Conservation (phyloP, 495 filamentous ascomycete genomes). For the Endocarpon pusillum region DNA sequence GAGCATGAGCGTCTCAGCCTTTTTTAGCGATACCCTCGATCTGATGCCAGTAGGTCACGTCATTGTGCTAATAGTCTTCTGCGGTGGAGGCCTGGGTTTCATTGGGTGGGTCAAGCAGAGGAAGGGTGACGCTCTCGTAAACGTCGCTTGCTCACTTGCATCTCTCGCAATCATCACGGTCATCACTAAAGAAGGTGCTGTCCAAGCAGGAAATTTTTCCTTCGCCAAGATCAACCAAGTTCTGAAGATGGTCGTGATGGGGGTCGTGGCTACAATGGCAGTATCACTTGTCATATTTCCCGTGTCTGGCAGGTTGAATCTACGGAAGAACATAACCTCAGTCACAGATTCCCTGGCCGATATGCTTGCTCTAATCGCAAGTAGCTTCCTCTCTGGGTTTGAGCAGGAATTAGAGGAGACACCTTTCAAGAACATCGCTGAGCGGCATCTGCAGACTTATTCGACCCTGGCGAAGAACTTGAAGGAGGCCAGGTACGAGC, state of each 20-base stretch:
- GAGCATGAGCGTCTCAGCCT: conserved; percentile 71
- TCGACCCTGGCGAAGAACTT: conserved; percentile 61
- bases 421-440: conserved; percentile 46
- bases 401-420: conserved; percentile 54
- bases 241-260: conserved; percentile 81
- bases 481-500: conserved; percentile 77
- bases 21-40: conserved; percentile 48
- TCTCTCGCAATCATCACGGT: conserved; percentile 86
- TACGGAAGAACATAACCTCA: conserved; percentile 59
- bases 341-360: conserved; percentile 61
- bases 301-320: conserved; percentile 55
- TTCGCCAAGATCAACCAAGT: conserved; percentile 74
- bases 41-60: conserved; percentile 57
- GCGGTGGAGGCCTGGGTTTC: conserved; percentile 75
- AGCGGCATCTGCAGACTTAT: conserved; percentile 52
- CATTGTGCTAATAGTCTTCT: conserved; percentile 71
- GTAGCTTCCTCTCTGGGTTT: conserved; percentile 69
- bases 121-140: conserved; percentile 71
- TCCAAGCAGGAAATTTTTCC: conserved; percentile 64
- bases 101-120: conserved; percentile 88
- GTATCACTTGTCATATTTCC: conserved; percentile 69
- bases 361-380: conserved; percentile 68
- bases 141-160: conserved; percentile 76
- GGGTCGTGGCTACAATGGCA: conserved; percentile 52
- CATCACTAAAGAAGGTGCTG: conserved; percentile 78